These are phyloP conservation scores for Fusarium sp. DNA, from an alignment of 2,329 filamentous ascomycete genomes.

Conservation along the genomic window DNA sequence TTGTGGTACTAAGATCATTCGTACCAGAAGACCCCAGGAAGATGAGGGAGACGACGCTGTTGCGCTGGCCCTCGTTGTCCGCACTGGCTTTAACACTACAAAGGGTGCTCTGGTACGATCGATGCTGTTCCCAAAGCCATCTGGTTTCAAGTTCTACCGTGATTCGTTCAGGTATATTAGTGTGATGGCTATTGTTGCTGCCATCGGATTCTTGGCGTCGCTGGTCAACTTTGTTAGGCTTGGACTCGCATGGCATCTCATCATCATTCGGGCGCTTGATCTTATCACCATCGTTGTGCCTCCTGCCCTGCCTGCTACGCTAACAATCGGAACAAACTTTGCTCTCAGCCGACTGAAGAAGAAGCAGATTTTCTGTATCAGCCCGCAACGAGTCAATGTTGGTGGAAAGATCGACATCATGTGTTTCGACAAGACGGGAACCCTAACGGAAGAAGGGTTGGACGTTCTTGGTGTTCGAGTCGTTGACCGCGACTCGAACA, in stretches of 20 bases:
- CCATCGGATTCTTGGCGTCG: conserved; percentile 88
- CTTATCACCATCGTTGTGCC: conserved; percentile 98
- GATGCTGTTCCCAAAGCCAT: conserved; percentile 98
- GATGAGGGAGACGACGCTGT: conserved; percentile 88
- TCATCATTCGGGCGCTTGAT: conserved; percentile 91
- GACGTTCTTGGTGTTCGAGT: conserved; percentile 92
- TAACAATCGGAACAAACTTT: conserved; percentile 97
- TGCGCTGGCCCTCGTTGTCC: conserved; percentile 89
- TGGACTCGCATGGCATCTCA: conserved; percentile 86
- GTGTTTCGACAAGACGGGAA: conserved; percentile 99
- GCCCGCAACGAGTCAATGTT: conserved; percentile 95
- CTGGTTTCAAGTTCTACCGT: conserved; percentile 97
- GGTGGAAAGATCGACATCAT: conserved; percentile 95
- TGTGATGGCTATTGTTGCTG: conserved; percentile 90
- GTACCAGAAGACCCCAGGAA: conserved; percentile 88
- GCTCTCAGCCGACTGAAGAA: conserved; percentile 87
- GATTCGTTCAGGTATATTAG: conserved; percentile 98
- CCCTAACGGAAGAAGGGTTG: conserved; percentile 93
- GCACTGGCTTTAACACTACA: conserved; percentile 97
- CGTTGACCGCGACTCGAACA: conserved; percentile 71
- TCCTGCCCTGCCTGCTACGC: conserved; percentile 90
- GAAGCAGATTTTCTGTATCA: conserved; percentile 97
- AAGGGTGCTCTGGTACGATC: conserved; percentile 96
- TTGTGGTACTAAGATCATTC: conserved; percentile 94
- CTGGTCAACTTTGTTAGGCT: conserved; percentile 94